Conservation (phyloP, 192 early-diverging fungal species). For the Physocladia obscura region DNA sequence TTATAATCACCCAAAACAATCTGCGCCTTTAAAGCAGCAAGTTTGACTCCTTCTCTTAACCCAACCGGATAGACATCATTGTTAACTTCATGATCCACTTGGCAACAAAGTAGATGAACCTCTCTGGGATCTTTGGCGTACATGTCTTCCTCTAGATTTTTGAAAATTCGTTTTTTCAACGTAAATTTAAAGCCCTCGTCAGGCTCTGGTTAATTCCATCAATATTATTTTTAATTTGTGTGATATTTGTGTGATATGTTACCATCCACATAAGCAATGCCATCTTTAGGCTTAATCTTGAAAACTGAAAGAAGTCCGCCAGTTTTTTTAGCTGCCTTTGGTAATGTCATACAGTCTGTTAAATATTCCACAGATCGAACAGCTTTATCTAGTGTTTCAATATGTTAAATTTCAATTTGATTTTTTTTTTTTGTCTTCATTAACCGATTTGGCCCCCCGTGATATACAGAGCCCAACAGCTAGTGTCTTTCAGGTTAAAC, state of each 20-base stretch:
- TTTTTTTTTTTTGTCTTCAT: no score
- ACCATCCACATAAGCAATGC: no score
- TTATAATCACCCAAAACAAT: conserved; percentile 50
- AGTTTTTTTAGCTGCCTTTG: conserved; percentile 39
- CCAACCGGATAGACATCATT: conserved; percentile 49
- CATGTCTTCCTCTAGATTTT: conserved; percentile 37
- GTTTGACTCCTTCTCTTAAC: conserved; percentile 38
- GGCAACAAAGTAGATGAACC: conserved; percentile 43
- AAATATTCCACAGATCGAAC: conserved; percentile 57
- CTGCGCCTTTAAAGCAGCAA: conserved; percentile 52
- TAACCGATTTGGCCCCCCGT: background rate
- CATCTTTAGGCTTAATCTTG: no score
- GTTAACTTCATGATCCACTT: conserved; percentile 48
- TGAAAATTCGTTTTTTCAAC: conserved; percentile 54
- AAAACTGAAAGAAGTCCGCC: no score
- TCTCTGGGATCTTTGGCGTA: conserved; percentile 41
- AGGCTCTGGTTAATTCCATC: no score
- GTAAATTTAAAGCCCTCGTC: conserved; percentile 40
- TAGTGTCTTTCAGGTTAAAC: conserved; percentile 47
- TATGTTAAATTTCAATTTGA: no score
- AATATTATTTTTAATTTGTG: no score
- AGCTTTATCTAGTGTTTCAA: conserved; percentile 35
- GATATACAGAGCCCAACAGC: conserved; percentile 56
- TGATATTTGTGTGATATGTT: no score
- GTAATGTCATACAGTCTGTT: conserved; percentile 46